phyloP scores from a whole-genome alignment of 768 basidiomycete genomes.

The Suillus hirtellus region DNA sequence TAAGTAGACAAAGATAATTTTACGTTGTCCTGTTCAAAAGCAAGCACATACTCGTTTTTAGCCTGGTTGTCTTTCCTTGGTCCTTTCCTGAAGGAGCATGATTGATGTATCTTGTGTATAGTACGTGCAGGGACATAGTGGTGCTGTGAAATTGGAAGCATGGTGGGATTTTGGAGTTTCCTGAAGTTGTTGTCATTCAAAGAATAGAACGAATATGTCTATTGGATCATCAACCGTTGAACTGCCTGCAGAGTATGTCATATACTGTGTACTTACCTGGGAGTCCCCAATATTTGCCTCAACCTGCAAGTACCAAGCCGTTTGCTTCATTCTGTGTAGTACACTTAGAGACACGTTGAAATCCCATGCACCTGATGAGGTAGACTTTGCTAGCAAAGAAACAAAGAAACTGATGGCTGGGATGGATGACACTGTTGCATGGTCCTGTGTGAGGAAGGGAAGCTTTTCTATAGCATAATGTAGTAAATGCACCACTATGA shows the following conservation, averaged over 20 bases:
- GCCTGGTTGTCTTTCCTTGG: slow-evolving; percentile 32
- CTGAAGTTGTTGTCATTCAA: slow-evolving; percentile 54
- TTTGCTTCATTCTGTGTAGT: slow-evolving; percentile 50
- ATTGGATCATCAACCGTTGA: slow-evolving; percentile 36
- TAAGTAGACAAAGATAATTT: not conserved
- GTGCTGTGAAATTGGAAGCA: slow-evolving; percentile 65
- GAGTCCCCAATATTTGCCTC: slow-evolving; percentile 57
- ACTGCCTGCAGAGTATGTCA: not conserved
- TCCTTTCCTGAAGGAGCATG: slow-evolving; percentile 37
- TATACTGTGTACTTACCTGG: slow-evolving; percentile 48
- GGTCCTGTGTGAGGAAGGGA: slow-evolving; percentile 65
- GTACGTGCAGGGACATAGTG: slow-evolving; percentile 67
- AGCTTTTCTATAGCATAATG: slow-evolving; percentile 54
- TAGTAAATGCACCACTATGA: slow-evolving; percentile 49
- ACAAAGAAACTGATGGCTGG: slow-evolving; percentile 67
- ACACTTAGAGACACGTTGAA: slow-evolving; percentile 50
- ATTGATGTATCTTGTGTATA: slow-evolving; percentile 55
- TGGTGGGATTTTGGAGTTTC: slow-evolving; percentile 43
- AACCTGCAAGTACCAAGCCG: slow-evolving; percentile 61
- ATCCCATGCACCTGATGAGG: slow-evolving; percentile 30
- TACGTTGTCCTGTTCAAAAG: slow-evolving; percentile 66
- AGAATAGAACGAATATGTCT: slow-evolving; percentile 60
- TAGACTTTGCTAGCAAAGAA: slow-evolving; percentile 38
- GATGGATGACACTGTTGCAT: slow-evolving; percentile 49
- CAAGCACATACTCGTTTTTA: slow-evolving; percentile 44